Conservation (phyloP, 2,329 filamentous ascomycete genomes). For the Coniochaeta hoffmannii region DNA sequence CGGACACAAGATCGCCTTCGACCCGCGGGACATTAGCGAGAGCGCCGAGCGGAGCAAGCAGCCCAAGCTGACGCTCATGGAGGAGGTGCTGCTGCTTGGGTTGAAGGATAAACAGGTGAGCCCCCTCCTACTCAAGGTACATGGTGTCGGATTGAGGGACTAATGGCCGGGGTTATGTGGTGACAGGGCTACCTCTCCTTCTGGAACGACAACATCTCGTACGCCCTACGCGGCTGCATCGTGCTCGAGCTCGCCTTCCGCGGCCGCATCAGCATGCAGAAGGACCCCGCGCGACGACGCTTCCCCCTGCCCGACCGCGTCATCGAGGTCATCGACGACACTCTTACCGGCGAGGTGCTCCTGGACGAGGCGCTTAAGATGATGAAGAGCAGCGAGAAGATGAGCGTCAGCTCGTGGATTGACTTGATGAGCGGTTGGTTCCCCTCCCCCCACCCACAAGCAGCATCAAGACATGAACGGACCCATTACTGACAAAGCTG, state of each 20-base stretch:
- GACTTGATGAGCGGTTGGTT: conserved; percentile 94
- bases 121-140: neutral
- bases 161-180: neutral
- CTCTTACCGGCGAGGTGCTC: conserved; percentile 90
- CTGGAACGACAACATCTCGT: conserved; percentile 99
- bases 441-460: conserved; percentile 6
- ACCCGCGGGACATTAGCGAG: conserved; percentile 95
- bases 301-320: conserved; percentile 89
- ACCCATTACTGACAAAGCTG: conserved; percentile 5
- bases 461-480: conserved; percentile 3
- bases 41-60: conserved; percentile 94
- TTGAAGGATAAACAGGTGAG: conserved; percentile 95
- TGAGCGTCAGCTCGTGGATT: conserved; percentile 99
- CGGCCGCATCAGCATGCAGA: conserved; percentile 97
- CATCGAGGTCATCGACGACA: conserved; percentile 96
- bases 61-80: conserved; percentile 97
- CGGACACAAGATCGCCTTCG: conserved; percentile 97
- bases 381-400: conserved; percentile 99
- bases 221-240: conserved; percentile 94
- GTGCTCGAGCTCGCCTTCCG: conserved; percentile 95
- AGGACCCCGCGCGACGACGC: conserved; percentile 82
- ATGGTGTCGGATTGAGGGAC: conserved; percentile 9
- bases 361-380: conserved; percentile 98
- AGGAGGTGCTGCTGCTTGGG: conserved; percentile 90
- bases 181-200: conserved; percentile 91